Conservation (phyloP, 176 grass and related monocot species). For the Hyparrhenia diplandra region DNA sequence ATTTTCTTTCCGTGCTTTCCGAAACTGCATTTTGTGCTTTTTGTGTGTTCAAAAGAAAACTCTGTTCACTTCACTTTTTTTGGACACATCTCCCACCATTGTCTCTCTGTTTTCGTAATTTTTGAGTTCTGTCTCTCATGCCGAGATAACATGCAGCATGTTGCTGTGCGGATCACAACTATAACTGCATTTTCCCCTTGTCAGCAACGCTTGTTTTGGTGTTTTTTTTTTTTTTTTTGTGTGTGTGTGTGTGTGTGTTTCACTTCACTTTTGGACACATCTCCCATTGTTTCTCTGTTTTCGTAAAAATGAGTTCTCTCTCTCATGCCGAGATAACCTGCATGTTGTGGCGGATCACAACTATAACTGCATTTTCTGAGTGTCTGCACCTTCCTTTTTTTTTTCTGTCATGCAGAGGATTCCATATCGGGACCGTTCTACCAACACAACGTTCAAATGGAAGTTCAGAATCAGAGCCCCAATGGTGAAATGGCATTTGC, state of each 20-base stretch:
- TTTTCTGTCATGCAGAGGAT: constrained; percentile 21
- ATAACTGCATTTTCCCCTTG: not conserved
- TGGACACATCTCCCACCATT: not conserved
- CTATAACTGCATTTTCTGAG: too few species aligned
- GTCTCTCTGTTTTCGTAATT: not conserved
- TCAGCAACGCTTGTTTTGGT: too few species aligned
- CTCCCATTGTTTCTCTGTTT: too few species aligned
- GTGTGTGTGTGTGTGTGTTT: too few species aligned
- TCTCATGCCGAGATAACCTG: too few species aligned
- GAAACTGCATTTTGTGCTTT: too few species aligned
- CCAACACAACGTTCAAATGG: not conserved
- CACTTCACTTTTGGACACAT: too few species aligned
- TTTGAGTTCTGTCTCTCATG: not conserved
- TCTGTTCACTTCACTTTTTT: not conserved
- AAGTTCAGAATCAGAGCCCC: not conserved
- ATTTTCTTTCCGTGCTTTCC: too few species aligned
- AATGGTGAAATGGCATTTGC: not conserved
- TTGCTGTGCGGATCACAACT: not conserved
- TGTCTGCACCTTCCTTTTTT: not conserved
- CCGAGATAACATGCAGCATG: not conserved
- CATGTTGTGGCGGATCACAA: too few species aligned
- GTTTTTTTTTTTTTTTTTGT: too few species aligned
- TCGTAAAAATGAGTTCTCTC: too few species aligned
- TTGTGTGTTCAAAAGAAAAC: too few species aligned
- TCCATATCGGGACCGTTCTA: constrained; percentile 4